Base-by-base conservation (phyloP, 495 filamentous ascomycete species). In the Aspergillus carlsbadensis region DNA sequence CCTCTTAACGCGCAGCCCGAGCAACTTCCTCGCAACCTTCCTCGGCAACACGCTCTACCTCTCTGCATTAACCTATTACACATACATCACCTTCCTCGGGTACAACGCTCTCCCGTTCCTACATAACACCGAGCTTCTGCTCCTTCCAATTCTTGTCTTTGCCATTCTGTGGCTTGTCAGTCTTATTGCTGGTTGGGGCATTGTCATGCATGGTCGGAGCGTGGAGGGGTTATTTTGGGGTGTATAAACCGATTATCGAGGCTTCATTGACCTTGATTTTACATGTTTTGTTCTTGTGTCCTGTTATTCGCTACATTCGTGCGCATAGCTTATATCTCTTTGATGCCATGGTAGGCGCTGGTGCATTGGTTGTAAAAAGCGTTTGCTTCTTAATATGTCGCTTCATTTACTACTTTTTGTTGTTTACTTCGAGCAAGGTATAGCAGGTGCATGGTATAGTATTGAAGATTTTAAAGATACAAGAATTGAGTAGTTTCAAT, bases 41-140 rank as follows among this genome's bases (percentile, higher is more conserved):
- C 72, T 90, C 34, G 84, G 85, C 10, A 90, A 90, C 65, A 81
- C 85, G 3, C 77, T 90, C 54, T 89, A 90, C 60, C 75, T 89
- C 10, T 75, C 87, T 26, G 87, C 87, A n/a, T 65, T 87, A 31
- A 76, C 77, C 15, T 89, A 89, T 66, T 89, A 89, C 65, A 84
- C 80, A 53, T 80, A 88, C 53, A 87, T 90, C 60, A 87, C 82
- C 18, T 90, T 90, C 69, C 70, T 90, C 47, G 87, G 87, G 21
- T 90, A 90, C 65, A 90, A 89, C 62, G 85, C 87, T 15, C 72
- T 90, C 17, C 87, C 87, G 1, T 90, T 90, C 66, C 67, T 90
- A 47, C 83, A 87, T 64, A 86, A 89, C 54, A 90, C 87, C 1
- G 86, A 90, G 69, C 73, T 89, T 15, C 76, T 90, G 34, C 71